Evolutionary conservation across 75 land plant species (phyloP).

Genomic region (Pinus taeda): DNA sequence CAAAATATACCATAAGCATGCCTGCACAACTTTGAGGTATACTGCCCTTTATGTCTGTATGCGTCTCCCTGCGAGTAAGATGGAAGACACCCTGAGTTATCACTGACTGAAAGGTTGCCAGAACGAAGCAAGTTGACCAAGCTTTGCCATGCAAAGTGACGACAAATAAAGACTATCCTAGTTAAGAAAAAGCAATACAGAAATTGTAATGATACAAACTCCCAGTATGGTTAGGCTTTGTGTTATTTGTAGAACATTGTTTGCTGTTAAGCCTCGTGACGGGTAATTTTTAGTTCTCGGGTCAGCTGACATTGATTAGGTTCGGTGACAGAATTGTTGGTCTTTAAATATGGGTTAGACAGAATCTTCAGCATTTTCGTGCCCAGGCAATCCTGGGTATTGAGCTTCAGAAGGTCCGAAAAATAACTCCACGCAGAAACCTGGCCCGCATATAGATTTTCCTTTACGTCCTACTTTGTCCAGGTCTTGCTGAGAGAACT

Average conservation of each 20-base stretch:
- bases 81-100: neutral
- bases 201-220: neutral
- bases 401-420: conserved; percentile 62
- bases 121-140: neutral
- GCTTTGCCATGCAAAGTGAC: neutral
- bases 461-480: conserved; percentile 64
- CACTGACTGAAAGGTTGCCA: neutral
- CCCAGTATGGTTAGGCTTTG: neutral
- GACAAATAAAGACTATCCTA: neutral
- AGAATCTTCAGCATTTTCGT: conserved; percentile 11
- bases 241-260: neutral
- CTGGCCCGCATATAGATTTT: conserved; percentile 54
- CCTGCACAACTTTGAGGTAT: neutral
- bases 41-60: neutral
- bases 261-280: neutral
- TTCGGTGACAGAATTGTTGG: neutral
- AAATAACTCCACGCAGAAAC: conserved; percentile 60
- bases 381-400: conserved; percentile 8
- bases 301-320: conserved; percentile 3
- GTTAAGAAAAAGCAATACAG: neutral
- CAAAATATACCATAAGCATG: conserved; percentile 1
- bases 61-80: neutral
- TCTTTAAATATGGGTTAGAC: conserved; percentile 12
- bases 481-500: conserved; percentile 47
- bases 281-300: neutral